Percentiles rank a stretch among this genome's conserved stretches.
Conservation (phyloP, 345 rosid species). For the Hibiscus syriacus region DNA sequence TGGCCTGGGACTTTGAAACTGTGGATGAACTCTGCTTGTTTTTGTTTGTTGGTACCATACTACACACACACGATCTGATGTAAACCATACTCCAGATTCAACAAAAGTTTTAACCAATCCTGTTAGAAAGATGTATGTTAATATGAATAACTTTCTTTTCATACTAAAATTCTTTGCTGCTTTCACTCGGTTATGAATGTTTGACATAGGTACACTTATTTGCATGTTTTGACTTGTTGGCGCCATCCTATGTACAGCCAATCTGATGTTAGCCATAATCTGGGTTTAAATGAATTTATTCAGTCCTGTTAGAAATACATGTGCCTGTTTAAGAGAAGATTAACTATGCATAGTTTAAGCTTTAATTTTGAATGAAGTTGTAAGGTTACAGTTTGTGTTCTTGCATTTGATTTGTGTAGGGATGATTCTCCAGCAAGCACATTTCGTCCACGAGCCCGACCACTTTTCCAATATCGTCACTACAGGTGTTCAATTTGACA, state of each 20-base stretch:
- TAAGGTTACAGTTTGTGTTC: background rate
- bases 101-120: background rate
- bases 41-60: background rate
- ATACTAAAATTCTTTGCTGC: background rate
- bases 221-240: background rate
- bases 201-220: background rate
- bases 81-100: background rate
- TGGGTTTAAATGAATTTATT: background rate
- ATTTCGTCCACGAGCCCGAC: conserved; percentile 89
- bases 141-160: background rate
- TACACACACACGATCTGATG: background rate
- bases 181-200: background rate
- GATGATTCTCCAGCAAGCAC: conserved; percentile 82
- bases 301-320: background rate
- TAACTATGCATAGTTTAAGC: background rate
- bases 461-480: conserved; percentile 92
- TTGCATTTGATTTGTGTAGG: conserved; percentile 39
- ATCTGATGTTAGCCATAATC: background rate
- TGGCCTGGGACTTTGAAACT: background rate
- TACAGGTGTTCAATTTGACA: conserved; percentile 56
- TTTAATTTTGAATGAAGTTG: background rate
- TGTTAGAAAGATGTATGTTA: background rate
- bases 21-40: background rate
- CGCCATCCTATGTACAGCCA: background rate
- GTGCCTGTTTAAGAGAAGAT: background rate